A percentile compares a stretch with the other conserved stretches of the same genome.
phyloP scores from a whole-genome alignment of 2,329 filamentous ascomycete species.

The Monosporascus sp. region DNA sequence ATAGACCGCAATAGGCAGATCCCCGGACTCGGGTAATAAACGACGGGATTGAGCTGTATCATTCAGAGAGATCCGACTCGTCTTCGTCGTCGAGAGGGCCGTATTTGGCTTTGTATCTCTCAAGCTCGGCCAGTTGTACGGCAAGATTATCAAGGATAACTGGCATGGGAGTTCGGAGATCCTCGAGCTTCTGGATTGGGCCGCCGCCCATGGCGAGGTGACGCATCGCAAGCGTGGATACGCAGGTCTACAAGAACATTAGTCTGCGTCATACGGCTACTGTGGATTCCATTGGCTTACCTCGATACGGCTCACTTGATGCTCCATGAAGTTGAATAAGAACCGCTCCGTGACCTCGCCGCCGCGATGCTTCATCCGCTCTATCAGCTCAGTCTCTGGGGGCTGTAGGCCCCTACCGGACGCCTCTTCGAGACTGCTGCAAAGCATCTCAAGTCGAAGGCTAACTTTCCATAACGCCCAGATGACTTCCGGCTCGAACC shows the following conservation, averaged over 20 bases:
- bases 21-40: too few species aligned
- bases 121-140: slow-evolving; percentile 58
- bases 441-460: slow-evolving; percentile 87
- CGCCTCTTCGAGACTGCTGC: slow-evolving; percentile 75
- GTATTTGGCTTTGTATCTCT: slow-evolving; percentile 52
- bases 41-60: too few species aligned
- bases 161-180: slow-evolving; percentile 73
- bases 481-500: slow-evolving; percentile 76
- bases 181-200: slow-evolving; percentile 56
- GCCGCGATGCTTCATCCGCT: slow-evolving; percentile 60
- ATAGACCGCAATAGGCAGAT: too few species aligned
- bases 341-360: slow-evolving; percentile 87
- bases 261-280: neutral
- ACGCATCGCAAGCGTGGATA: slow-evolving; percentile 73
- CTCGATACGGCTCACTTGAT: slow-evolving; percentile 94
- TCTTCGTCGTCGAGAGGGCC: slow-evolving; percentile 35
- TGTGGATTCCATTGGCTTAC: slow-evolving; percentile 45
- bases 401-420: slow-evolving; percentile 61
- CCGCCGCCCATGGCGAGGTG: slow-evolving; percentile 71
- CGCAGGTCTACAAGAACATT: slow-evolving; percentile 58
- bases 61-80: slow-evolving; percentile 2
- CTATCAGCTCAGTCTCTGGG: slow-evolving; percentile 78
- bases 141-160: slow-evolving; percentile 62
- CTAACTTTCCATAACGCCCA: slow-evolving; percentile 90
- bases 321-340: slow-evolving; percentile 84